Evolutionary conservation across 1,284 basidiomycete genomes (phyloP).

Genomic region (Pisolithus thermaeus): DNA sequence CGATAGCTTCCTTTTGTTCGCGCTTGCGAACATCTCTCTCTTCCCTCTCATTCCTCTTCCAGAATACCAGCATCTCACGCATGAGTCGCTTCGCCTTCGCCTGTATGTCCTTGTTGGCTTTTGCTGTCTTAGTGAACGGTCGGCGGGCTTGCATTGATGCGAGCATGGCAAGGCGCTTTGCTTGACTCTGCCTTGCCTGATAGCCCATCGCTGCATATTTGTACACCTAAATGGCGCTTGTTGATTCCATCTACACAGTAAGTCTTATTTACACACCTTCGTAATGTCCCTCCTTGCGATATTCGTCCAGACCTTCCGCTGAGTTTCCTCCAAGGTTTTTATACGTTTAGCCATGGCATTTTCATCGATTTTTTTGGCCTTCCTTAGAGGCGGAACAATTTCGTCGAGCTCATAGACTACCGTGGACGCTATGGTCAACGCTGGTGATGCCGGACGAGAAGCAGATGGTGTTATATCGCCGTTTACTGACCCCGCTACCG

Average conservation of each 20-base stretch:
- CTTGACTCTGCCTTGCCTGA: constrained; percentile 58
- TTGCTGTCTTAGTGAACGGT: constrained; percentile 74
- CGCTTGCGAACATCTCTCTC: constrained; percentile 91
- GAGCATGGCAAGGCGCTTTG: constrained; percentile 73
- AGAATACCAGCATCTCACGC: constrained; percentile 94
- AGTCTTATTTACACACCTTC: constrained; percentile 45
- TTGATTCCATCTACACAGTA: background rate
- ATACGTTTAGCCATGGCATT: constrained; percentile 65
- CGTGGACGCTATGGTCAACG: constrained; percentile 44
- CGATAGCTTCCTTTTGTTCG: constrained; percentile 91
- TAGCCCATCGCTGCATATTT: constrained; percentile 67
- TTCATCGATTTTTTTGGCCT: constrained; percentile 71
- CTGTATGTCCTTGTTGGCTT: constrained; percentile 84
- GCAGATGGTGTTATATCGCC: constrained; percentile 51
- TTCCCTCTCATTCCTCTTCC: constrained; percentile 97
- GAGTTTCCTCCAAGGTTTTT: constrained; percentile 74
- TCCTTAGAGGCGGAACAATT: constrained; percentile 58
- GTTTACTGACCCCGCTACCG: constrained; percentile 51
- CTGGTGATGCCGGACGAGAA: constrained; percentile 61
- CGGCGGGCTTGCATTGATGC: constrained; percentile 79
- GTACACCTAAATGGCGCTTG: constrained; percentile 57
- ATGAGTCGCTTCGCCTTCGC: constrained; percentile 84
- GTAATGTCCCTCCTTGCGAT: constrained; percentile 79
- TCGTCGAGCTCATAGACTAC: constrained; percentile 71
- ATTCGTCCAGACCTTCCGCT: constrained; percentile 82